These are phyloP conservation scores for Paraleonurus japonicus DNA, from an alignment of 257 asterid genomes.

Conservation along the genomic window DNA sequence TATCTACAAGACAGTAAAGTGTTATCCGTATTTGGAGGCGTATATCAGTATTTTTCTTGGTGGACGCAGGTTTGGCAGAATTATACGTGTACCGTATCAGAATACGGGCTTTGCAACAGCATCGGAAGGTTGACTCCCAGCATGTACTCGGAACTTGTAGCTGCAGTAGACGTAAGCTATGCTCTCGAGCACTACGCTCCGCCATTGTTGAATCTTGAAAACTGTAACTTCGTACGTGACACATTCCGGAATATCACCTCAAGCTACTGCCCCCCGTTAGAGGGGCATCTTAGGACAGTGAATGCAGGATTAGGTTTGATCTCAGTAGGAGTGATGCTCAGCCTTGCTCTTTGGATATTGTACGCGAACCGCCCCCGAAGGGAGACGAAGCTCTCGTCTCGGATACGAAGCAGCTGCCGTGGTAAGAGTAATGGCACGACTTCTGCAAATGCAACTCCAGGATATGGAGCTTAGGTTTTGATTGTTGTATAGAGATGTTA, in stretches of 20 bases:
- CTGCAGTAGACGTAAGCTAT: constrained; percentile 78
- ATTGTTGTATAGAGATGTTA: not conserved
- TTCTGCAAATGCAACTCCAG: constrained; percentile 46
- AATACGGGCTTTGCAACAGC: constrained; percentile 30
- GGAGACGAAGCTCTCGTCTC: constrained; percentile 74
- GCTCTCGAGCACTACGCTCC: constrained; percentile 90
- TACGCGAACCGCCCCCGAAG: constrained; percentile 99
- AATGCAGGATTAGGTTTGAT: constrained; percentile 73
- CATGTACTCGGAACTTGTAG: constrained; percentile 32
- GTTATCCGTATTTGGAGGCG: not conserved
- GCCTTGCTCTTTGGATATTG: constrained; percentile 85
- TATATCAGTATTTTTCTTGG: not conserved
- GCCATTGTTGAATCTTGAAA: constrained; percentile 63
- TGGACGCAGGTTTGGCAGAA: constrained; percentile 39
- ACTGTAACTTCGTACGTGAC: constrained; percentile 90
- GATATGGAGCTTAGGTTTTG: constrained; percentile 43
- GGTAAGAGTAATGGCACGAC: constrained; percentile 31
- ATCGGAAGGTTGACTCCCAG: constrained; percentile 42
- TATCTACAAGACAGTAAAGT: too few species aligned
- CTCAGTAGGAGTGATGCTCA: constrained; percentile 88
- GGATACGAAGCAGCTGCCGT: constrained; percentile 54
- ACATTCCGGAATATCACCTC: constrained; percentile 70
- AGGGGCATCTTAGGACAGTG: constrained; percentile 56
- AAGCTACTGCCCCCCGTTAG: constrained; percentile 66
- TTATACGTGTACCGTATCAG: constrained; percentile 36